Evolutionary conservation across 2,329 filamentous ascomycete genomes (phyloP).

Genomic region (Zymoseptoria passerinii): DNA sequence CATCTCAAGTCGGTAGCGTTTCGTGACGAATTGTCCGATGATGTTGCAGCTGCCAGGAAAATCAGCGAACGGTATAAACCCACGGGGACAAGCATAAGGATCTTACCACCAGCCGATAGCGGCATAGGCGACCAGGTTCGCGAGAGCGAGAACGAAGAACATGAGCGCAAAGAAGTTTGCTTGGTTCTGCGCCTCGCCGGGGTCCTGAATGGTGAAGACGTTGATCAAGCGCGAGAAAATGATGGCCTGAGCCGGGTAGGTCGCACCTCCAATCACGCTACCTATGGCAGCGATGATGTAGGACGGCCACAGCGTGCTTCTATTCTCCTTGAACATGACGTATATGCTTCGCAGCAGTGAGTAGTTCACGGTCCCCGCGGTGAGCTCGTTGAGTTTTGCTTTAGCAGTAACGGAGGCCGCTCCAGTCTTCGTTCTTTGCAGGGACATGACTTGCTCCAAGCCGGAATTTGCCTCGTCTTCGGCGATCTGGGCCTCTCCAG

Average conservation of each 20-base stretch:
- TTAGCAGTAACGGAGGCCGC: constrained; percentile 22
- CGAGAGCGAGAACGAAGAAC: constrained; percentile 48
- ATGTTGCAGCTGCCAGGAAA: constrained; percentile 30
- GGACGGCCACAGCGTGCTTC: constrained; percentile 30
- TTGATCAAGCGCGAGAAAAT: constrained; percentile 43
- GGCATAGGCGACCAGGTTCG: constrained; percentile 38
- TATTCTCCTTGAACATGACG: constrained; percentile 31
- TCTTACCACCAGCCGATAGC: constrained; percentile 35
- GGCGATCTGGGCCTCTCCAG: constrained; percentile 16
- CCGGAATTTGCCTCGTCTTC: constrained; percentile 20
- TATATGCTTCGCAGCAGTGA: constrained; percentile 30
- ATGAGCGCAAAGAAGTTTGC: constrained; percentile 48
- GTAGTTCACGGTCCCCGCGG: constrained; percentile 23
- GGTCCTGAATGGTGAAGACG: constrained; percentile 38
- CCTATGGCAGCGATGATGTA: constrained; percentile 31
- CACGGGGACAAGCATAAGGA: too few species aligned
- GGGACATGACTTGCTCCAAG: constrained; percentile 22
- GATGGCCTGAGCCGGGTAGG: constrained; percentile 42
- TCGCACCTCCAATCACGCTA: constrained; percentile 32
- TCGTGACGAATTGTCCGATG: constrained; percentile 37
- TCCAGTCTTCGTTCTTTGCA: constrained; percentile 22
- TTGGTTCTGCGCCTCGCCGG: constrained; percentile 30
- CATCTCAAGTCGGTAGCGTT: constrained; percentile 31
- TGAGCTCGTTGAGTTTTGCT: constrained; percentile 26
- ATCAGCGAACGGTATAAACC: not conserved